Evolutionary conservation across 2,329 filamentous ascomycete genomes (phyloP).

Genomic region (Chaetoscypha palmicola): DNA sequence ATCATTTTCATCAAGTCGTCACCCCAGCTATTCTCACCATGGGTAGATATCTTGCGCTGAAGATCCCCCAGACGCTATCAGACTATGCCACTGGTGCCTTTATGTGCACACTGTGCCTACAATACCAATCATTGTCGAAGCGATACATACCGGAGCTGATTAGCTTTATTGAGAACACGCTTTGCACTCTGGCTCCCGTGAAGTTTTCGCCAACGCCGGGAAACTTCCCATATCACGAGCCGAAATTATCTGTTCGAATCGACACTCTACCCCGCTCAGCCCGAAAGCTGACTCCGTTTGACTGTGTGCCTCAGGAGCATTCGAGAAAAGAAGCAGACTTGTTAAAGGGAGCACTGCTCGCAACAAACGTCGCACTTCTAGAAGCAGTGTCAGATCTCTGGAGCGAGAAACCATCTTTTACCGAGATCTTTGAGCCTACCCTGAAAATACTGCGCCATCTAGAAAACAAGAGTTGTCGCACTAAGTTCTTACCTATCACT

Average conservation of each 20-base stretch:
- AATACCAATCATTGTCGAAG: constrained; percentile 79
- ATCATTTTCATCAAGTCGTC: constrained; percentile 93
- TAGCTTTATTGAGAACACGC: constrained; percentile 70
- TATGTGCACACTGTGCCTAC: constrained; percentile 67
- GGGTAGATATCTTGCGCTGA: constrained; percentile 74
- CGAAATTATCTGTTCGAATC: constrained; percentile 45
- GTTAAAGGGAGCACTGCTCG: constrained; percentile 53
- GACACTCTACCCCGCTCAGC: constrained; percentile 36
- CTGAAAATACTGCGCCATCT: constrained; percentile 55
- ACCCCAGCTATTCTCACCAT: constrained; percentile 87
- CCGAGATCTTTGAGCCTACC: constrained; percentile 68
- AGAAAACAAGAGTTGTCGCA: constrained; percentile 42
- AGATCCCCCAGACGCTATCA: constrained; percentile 54
- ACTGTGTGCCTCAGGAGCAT: constrained; percentile 39
- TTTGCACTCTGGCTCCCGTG: constrained; percentile 58
- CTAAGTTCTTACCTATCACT: constrained; percentile 40
- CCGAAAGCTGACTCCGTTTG: constrained; percentile 52
- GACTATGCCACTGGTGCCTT: constrained; percentile 72
- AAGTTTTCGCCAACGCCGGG: constrained; percentile 42
- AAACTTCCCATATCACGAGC: constrained; percentile 55
- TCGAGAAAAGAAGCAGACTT: constrained; percentile 21
- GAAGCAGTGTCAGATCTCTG: constrained; percentile 65
- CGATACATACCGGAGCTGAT: constrained; percentile 85
- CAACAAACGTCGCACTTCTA: constrained; percentile 58
- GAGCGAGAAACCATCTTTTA: constrained; percentile 65